These are phyloP conservation scores for Phialemoniopsis sp. DNA, from an alignment of 2,329 filamentous ascomycete genomes.

Conservation along the genomic window DNA sequence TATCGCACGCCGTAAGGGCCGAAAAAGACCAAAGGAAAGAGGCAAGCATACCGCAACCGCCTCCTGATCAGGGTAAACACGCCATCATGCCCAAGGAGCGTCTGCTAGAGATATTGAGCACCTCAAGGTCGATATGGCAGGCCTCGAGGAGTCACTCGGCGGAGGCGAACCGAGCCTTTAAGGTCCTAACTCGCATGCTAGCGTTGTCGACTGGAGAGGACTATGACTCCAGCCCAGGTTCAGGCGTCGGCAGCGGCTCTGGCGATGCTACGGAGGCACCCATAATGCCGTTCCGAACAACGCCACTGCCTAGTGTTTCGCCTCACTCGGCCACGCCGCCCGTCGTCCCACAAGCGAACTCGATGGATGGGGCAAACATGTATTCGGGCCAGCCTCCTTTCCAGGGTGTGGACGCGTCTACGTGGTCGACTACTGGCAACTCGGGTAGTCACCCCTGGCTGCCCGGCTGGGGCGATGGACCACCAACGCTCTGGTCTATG, in stretches of 20 bases:
- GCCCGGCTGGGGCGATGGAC: no score
- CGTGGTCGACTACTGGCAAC: no score
- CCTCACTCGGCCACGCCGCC: not conserved
- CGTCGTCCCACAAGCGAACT: no score
- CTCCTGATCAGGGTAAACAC: not conserved
- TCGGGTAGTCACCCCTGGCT: no score
- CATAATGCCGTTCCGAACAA: not conserved
- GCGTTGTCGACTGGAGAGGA: constrained; percentile 16
- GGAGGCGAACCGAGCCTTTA: constrained; percentile 21
- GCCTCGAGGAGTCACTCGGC: constrained; percentile 13
- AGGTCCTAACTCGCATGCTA: constrained; percentile 24
- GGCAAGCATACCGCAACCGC: no score
- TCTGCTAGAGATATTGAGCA: constrained; percentile 18
- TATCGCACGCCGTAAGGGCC: constrained; percentile 4
- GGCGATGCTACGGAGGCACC: not conserved
- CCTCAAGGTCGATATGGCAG: constrained; percentile 21
- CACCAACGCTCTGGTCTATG: no score
- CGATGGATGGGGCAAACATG: not conserved
- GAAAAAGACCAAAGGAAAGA: no score
- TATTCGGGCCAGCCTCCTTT: not conserved
- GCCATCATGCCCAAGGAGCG: constrained; percentile 15
- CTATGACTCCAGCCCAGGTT: constrained; percentile 17
- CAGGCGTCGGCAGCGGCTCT: not conserved
- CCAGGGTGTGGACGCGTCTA: not conserved
- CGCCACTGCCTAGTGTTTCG: not conserved